These are phyloP conservation scores for Talaromyces sp. DNA, from an alignment of 2,329 filamentous ascomycete genomes.

Conservation along the genomic window DNA sequence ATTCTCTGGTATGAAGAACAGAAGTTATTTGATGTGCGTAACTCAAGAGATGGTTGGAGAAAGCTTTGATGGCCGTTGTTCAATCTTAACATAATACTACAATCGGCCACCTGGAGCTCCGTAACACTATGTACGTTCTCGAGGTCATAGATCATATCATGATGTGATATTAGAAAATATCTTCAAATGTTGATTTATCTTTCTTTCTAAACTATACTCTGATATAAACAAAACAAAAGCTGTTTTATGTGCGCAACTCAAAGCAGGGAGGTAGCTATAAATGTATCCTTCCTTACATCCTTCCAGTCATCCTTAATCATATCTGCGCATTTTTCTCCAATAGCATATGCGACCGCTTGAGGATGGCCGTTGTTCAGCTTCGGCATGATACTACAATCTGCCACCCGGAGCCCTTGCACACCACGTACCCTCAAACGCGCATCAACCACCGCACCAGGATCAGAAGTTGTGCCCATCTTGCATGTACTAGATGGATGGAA, in stretches of 20 bases:
- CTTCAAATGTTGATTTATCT: too few relatives aligned
- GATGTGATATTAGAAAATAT: too few relatives aligned
- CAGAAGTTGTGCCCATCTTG: conserved; percentile 49
- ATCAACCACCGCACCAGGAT: conserved; percentile 51
- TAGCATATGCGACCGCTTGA: conserved; percentile 56
- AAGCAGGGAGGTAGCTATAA: not conserved
- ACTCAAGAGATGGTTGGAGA: conserved; percentile 21
- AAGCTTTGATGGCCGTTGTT: conserved; percentile 43
- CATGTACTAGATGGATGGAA: conserved; percentile 57
- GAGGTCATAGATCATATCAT: too few relatives aligned
- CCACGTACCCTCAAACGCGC: conserved; percentile 51
- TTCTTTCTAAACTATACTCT: too few relatives aligned
- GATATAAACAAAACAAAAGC: not conserved
- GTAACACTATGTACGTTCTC: conserved; percentile 45
- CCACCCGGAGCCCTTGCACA: conserved; percentile 51
- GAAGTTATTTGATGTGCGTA: not conserved
- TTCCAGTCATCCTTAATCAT: conserved; percentile 43
- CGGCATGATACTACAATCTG: conserved; percentile 52
- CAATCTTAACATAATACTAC: conserved; percentile 49
- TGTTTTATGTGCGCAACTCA: not conserved
- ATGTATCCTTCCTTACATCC: conserved; percentile 28
- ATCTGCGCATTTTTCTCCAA: conserved; percentile 53
- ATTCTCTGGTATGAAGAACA: not conserved
- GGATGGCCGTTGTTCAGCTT: conserved; percentile 49
- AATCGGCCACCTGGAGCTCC: conserved; percentile 52